Conservation (phyloP, 495 filamentous ascomycete genomes). For the Hypoxylon crocopeplum region DNA sequence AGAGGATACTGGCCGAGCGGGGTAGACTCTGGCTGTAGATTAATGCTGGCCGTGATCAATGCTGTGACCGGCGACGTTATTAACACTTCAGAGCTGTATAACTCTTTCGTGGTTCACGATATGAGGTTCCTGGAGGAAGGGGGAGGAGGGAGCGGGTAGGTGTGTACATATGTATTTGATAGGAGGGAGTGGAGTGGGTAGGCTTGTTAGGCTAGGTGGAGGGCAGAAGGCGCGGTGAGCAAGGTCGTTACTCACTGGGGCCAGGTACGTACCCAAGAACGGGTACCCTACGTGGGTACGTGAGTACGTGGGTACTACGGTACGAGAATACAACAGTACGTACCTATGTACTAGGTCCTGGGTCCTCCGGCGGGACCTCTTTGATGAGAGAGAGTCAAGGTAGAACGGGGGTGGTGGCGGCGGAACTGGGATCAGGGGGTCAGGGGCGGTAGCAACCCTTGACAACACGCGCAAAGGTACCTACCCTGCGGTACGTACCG, state of each 20-base stretch:
- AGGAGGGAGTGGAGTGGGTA: constrained; percentile 40
- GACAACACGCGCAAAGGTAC: constrained; percentile 39
- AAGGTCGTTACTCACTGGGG: constrained; percentile 27
- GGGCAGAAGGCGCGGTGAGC: constrained; percentile 42
- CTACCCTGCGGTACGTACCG: constrained; percentile 1
- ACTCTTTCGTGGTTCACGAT: constrained; percentile 34
- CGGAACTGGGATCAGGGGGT: constrained; percentile 32
- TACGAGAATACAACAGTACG: constrained; percentile 8
- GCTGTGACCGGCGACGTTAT: constrained; percentile 25
- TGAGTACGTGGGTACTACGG: constrained; percentile 7
- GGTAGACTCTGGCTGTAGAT: constrained; percentile 19
- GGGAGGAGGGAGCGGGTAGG: constrained; percentile 31
- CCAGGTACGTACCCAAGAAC: constrained; percentile 28
- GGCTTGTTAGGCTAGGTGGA: constrained; percentile 31
- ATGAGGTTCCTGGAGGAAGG: constrained; percentile 18
- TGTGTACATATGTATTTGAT: constrained; percentile 45
- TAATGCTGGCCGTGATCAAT: constrained; percentile 35
- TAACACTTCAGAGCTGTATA: constrained; percentile 25
- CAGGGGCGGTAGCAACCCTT: constrained; percentile 36
- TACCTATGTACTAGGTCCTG: constrained; percentile 12
- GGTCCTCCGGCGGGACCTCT: constrained; percentile 24
- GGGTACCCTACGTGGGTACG: constrained; percentile 14
- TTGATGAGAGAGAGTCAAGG: constrained; percentile 16
- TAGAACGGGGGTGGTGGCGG: constrained; percentile 21
- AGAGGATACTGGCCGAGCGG: constrained; percentile 13